Evolutionary conservation across 345 rosid species (phyloP).

Genomic region (Capsella bursapastoris): DNA sequence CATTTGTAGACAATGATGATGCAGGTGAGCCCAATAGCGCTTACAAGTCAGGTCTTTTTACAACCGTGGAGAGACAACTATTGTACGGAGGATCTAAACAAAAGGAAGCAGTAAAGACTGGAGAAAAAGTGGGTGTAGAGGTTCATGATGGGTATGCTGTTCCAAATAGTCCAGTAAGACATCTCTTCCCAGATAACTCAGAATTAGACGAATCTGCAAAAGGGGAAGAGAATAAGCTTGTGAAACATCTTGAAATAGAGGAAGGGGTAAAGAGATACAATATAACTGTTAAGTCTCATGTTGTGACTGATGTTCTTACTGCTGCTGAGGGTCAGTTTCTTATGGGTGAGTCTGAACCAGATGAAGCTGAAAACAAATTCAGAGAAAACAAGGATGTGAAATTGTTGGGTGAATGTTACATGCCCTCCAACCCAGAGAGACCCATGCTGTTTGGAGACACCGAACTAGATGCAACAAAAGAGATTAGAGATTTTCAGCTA

Average conservation of each 20-base stretch:
- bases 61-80: background rate
- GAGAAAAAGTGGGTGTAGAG: slow-evolving; percentile 12
- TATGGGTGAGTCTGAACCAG: slow-evolving; percentile 18
- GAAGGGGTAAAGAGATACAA: slow-evolving; percentile 12
- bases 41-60: background rate
- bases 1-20: too few relatives aligned
- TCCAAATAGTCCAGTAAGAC: too few relatives aligned
- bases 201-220: slow-evolving; percentile 16
- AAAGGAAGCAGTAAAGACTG: background rate
- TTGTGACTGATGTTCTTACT: background rate
- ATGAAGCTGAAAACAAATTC: slow-evolving; percentile 11
- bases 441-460: background rate
- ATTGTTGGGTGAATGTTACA: slow-evolving; percentile 25
- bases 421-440: slow-evolving; percentile 7
- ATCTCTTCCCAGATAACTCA: background rate
- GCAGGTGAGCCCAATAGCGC: background rate
- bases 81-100: background rate
- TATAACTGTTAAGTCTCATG: background rate
- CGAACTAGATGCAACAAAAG: background rate
- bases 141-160: background rate
- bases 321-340: slow-evolving; percentile 7
- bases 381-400: background rate
- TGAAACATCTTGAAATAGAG: slow-evolving; percentile 9
- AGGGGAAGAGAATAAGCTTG: slow-evolving; percentile 4
- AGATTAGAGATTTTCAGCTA: background rate